Evolutionary conservation across 176 grass and related monocot species (phyloP), one percentile per base, ranked within the genome.

Genomic region (Juncus effusus): DNA sequence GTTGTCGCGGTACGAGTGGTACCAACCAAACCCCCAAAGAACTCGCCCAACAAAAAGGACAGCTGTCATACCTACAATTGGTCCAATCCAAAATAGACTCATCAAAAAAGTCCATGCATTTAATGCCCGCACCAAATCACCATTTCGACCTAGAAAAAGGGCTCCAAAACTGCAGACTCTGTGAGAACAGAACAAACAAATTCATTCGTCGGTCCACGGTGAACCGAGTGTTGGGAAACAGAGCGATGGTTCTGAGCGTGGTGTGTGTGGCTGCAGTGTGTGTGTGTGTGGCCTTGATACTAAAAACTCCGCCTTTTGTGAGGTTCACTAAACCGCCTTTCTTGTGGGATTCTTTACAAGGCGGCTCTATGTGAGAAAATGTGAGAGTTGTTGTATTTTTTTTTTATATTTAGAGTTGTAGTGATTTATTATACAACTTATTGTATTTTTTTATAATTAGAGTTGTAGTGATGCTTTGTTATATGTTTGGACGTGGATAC

Each of bases 201-300:
- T 79, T 28, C 42, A 40, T 54, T 5, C 79, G 67, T 59, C 64
- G 3, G 12, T 76, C 36, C 13, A 44, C 35, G 28, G 60, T 57
- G 12, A 76, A 56, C n/a, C 82, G 72, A 41, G 84, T 90, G 40
- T 59, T 96, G 74, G 64, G 83, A 4, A 76, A 63, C 70, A 88
- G 82, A 74, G 74, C 85, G 19, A 69, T 44, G 3, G 69, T 96
- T 70, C 76, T 96, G 70, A 81, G 77, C 54, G 54, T 91, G 77
- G 58, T 91, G 7, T 72, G 79, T 56, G 83, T 96, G 65, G 85
- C 93, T 0, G 77, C 88, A 40, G 93, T 96, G 6, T 96, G 88
- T 63, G 88, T 96, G 16, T 96, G 93, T 47, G 75, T 96, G 7
- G 88, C 84, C 16, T 39, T 96, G 51, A 64, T 96, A 42, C 74